Conservation (phyloP, 2,329 filamentous ascomycete genomes). For the Fusarium sp. region DNA sequence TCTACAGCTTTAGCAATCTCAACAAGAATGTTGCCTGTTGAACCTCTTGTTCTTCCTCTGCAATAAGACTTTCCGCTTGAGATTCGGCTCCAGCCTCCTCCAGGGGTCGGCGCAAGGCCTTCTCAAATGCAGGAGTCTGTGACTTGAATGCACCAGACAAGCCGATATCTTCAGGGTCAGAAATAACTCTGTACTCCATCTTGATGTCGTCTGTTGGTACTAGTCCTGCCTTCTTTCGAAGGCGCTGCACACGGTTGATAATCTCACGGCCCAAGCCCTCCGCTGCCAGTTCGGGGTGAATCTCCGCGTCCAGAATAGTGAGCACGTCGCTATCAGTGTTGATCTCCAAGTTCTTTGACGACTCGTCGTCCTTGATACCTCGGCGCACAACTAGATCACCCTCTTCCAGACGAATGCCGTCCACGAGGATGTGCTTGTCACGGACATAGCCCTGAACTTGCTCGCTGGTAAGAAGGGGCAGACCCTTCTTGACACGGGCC, state of each 20-base stretch:
- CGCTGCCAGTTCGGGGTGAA: conserved; percentile 86
- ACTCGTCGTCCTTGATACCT: conserved; percentile 77
- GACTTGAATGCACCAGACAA: conserved; percentile 75
- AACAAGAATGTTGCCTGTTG: conserved; percentile 85
- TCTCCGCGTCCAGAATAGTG: conserved; percentile 84
- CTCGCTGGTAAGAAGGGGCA: conserved; percentile 81
- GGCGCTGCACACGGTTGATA: conserved; percentile 89
- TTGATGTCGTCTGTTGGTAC: conserved; percentile 93
- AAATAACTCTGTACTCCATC: conserved; percentile 89
- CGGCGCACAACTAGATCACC: conserved; percentile 85
- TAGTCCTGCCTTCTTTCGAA: conserved; percentile 93
- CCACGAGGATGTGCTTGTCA: conserved; percentile 80
- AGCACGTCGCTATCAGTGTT: conserved; percentile 92
- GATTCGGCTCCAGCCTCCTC: conserved; percentile 57
- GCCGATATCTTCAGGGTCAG: conserved; percentile 81
- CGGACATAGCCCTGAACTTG: conserved; percentile 83
- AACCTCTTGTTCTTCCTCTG: conserved; percentile 86
- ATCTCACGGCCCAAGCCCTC: conserved; percentile 93
- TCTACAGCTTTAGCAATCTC: conserved; percentile 77
- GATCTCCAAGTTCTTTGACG: conserved; percentile 80
- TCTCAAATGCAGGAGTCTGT: conserved; percentile 77
- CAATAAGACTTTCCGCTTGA: conserved; percentile 64
- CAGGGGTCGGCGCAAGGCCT: conserved; percentile 79
- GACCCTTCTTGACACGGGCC: conserved; percentile 87
- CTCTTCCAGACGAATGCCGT: conserved; percentile 83